Percentiles rank a stretch among this genome's conserved stretches.
Conservation (phyloP, 257 asterid genomes). For the Plectranthus barbatus region DNA sequence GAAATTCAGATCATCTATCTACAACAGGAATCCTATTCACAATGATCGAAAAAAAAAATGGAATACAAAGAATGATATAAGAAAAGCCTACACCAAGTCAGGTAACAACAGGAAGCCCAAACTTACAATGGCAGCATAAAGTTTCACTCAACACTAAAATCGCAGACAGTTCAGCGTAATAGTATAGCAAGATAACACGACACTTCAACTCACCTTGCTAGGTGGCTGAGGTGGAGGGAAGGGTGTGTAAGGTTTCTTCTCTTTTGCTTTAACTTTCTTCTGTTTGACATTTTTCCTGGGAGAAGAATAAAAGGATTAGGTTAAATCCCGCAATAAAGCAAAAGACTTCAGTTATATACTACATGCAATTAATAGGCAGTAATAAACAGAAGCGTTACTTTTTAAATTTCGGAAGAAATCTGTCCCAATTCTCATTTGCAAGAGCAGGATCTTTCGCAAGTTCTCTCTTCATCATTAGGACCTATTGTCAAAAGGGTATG, state of each 20-base stretch:
- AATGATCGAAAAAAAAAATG: not conserved
- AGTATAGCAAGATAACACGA: not conserved
- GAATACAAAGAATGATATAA: not conserved
- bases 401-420: slow-evolving; percentile 82
- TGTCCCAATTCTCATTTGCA: slow-evolving; percentile 86
- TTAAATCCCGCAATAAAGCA: not conserved
- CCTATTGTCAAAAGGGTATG: slow-evolving; percentile 25
- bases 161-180: not conserved
- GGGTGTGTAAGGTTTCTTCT: slow-evolving; percentile 84
- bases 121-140: not conserved
- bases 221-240: slow-evolving; percentile 98
- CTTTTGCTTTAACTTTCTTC: slow-evolving; percentile 70
- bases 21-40: not conserved
- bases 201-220: slow-evolving; percentile 58
- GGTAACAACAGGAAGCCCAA: not conserved
- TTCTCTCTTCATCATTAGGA: slow-evolving; percentile 79
- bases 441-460: slow-evolving; percentile 85
- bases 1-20: too few species aligned
- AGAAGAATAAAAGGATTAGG: not conserved
- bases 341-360: not conserved
- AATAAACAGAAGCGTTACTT: slow-evolving; percentile 38
- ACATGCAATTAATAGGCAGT: not conserved
- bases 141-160: not conserved
- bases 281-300: slow-evolving; percentile 87
- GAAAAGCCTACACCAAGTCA: not conserved